A percentile compares a stretch with the other conserved stretches of the same genome.
These are phyloP conservation scores for Myotisia sp. DNA, from an alignment of 2,329 filamentous ascomycete species.

Conservation along the genomic window DNA sequence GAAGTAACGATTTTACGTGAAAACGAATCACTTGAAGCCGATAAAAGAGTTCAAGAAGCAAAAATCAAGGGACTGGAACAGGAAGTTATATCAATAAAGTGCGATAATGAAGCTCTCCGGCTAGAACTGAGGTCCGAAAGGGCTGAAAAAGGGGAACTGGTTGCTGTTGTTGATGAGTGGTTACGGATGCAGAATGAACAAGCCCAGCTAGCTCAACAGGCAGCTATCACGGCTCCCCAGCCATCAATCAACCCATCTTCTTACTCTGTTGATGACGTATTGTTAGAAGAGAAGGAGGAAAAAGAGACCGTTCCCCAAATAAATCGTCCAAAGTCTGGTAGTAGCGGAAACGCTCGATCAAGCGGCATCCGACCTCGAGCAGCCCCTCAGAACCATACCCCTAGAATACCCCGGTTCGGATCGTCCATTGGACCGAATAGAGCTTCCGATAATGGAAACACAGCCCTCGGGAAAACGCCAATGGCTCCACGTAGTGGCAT, in stretches of 20 bases:
- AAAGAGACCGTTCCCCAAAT: constrained; percentile 4
- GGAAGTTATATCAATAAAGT: constrained; percentile 54
- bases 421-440: constrained; percentile 14
- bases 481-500: constrained; percentile 50
- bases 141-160: constrained; percentile 34
- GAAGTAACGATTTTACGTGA: constrained; percentile 33
- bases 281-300: background rate
- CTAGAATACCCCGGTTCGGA: constrained; percentile 21
- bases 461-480: constrained; percentile 15
- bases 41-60: constrained; percentile 55
- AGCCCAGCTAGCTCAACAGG: constrained; percentile 6
- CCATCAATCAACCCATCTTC: background rate
- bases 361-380: constrained; percentile 20
- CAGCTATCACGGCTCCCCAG: constrained; percentile 8
- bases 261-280: background rate
- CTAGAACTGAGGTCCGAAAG: constrained; percentile 43
- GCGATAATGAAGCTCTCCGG: constrained; percentile 52
- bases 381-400: constrained; percentile 13
- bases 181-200: constrained; percentile 26
- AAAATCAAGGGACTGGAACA: constrained; percentile 61
- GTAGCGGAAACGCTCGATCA: constrained; percentile 10
- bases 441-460: constrained; percentile 22
- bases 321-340: constrained; percentile 3
- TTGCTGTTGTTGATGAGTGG: constrained; percentile 35
- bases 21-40: constrained; percentile 50